Evolutionary conservation across 352 stramenopile species (phyloP).

Genomic region (Pythium oligandrum): DNA sequence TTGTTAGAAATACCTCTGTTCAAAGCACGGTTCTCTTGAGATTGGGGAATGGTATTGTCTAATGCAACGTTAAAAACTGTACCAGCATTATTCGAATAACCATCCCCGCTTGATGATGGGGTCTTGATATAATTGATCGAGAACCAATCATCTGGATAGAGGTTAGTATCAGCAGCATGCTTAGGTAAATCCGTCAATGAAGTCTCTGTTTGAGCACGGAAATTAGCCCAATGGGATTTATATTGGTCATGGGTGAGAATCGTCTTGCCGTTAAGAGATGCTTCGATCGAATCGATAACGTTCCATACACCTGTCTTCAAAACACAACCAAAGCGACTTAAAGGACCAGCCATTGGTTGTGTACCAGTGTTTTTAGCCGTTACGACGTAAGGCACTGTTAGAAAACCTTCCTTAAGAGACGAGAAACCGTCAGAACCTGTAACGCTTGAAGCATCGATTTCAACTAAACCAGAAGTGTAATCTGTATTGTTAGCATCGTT

Average conservation of each 20-base stretch:
- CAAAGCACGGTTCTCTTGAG: neutral
- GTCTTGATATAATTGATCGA: conserved; percentile 7
- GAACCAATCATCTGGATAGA: conserved; percentile 24
- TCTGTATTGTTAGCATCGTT: too few relatives aligned
- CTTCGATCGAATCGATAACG: too few relatives aligned
- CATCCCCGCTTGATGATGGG: conserved; percentile 6
- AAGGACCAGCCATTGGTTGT: conserved; percentile 2
- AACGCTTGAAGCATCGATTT: conserved; percentile 14
- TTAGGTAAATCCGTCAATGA: conserved; percentile 11
- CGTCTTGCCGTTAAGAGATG: too few relatives aligned
- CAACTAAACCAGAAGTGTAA: conserved; percentile 15
- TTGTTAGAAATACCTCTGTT: conserved; percentile 9
- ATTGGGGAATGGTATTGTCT: conserved; percentile 3
- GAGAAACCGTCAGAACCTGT: conserved; percentile 18
- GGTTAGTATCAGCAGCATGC: conserved; percentile 13
- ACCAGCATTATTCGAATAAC: conserved; percentile 14
- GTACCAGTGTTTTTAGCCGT: conserved; percentile 13
- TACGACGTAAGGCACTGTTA: conserved; percentile 17
- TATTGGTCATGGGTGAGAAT: too few relatives aligned
- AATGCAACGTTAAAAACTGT: conserved; percentile 1
- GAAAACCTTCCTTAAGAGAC: too few relatives aligned
- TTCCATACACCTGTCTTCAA: too few relatives aligned
- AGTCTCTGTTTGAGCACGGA: conserved; percentile 16
- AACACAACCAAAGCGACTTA: conserved; percentile 13
- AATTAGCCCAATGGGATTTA: too few relatives aligned